These are phyloP conservation scores for Colletotrichum tamarilloi DNA, from an alignment of 2,329 filamentous ascomycete genomes.

Conservation along the genomic window DNA sequence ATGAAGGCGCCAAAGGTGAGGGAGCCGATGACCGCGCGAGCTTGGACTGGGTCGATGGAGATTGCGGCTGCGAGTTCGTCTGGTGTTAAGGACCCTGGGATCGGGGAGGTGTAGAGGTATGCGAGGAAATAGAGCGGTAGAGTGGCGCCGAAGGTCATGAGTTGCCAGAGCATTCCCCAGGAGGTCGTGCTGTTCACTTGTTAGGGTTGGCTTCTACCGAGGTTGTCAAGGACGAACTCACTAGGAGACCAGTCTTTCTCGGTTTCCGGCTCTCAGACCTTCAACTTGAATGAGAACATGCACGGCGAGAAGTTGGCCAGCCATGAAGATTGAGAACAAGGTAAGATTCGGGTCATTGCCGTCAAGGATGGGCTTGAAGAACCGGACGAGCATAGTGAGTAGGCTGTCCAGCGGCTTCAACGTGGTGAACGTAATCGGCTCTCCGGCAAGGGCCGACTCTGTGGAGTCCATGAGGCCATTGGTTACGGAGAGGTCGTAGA, in stretches of 20 bases:
- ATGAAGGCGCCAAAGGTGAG: conserved; percentile 37
- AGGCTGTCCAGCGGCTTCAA: conserved; percentile 35
- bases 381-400: conserved; percentile 34
- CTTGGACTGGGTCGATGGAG: conserved; percentile 32
- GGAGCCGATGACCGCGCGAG: conserved; percentile 22
- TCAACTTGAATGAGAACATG: conserved; percentile 37
- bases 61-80: conserved; percentile 15
- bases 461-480: conserved; percentile 16
- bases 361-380: conserved; percentile 36
- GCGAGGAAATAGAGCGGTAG: conserved; percentile 39
- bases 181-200: conserved; percentile 27
- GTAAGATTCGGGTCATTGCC: conserved; percentile 32
- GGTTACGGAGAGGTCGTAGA: conserved; percentile 17
- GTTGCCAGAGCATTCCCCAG: conserved; percentile 40
- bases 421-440: conserved; percentile 36
- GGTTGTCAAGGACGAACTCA: conserved; percentile 1
- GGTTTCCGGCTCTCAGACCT: conserved; percentile 37
- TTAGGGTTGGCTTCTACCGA: background rate
- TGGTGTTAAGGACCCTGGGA: conserved; percentile 5
- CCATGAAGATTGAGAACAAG: conserved; percentile 38
- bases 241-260: conserved; percentile 36
- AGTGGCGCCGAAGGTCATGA: conserved; percentile 38
- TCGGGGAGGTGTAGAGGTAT: conserved; percentile 38
- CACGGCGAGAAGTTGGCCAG: conserved; percentile 38
- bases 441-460: background rate